phyloP scores from a whole-genome alignment of 1,284 basidiomycete species.

The Leccinum fallax region DNA sequence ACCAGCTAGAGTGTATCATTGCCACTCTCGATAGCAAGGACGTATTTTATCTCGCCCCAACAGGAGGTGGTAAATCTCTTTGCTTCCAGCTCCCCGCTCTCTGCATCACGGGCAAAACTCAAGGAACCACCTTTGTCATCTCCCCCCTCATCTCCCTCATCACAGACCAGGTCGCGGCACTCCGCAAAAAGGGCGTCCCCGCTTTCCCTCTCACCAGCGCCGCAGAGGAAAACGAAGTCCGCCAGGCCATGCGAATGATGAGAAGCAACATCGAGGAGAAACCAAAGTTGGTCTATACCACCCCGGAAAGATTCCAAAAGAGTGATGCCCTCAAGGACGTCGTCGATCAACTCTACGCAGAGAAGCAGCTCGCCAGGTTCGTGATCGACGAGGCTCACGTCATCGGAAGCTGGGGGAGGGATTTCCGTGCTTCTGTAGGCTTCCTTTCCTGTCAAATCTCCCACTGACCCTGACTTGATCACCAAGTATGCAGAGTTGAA shows the following conservation, averaged over 20 bases:
- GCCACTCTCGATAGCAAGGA: slow-evolving; percentile 82
- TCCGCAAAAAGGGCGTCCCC: slow-evolving; percentile 69
- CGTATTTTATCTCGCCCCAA: slow-evolving; percentile 96
- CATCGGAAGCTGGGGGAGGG: slow-evolving; percentile 84
- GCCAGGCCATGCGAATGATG: slow-evolving; percentile 43
- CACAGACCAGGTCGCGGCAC: slow-evolving; percentile 82
- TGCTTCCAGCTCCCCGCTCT: slow-evolving; percentile 90
- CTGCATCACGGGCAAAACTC: slow-evolving; percentile 69
- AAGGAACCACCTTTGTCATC: slow-evolving; percentile 89
- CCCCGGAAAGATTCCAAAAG: slow-evolving; percentile 85
- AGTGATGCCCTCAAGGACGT: slow-evolving; percentile 60
- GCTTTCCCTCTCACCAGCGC: slow-evolving; percentile 61
- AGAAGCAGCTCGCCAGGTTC: slow-evolving; percentile 77
- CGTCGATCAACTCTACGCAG: slow-evolving; percentile 58
- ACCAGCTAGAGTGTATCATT: slow-evolving; percentile 89
- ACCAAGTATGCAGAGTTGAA: slow-evolving; percentile 70
- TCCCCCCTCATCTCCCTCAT: slow-evolving; percentile 92
- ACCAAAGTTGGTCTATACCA: slow-evolving; percentile 83
- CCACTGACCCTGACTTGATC: slow-evolving; percentile 9
- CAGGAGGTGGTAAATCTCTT: slow-evolving; percentile 92
- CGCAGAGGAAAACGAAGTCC: slow-evolving; percentile 54
- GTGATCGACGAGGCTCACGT: slow-evolving; percentile 98
- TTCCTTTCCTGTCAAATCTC: not conserved
- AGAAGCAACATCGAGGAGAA: slow-evolving; percentile 43
- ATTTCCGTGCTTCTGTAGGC: slow-evolving; percentile 76